These are phyloP conservation scores for Podila clonocystis DNA, from an alignment of 192 early-diverging fungal genomes.

Conservation along the genomic window DNA sequence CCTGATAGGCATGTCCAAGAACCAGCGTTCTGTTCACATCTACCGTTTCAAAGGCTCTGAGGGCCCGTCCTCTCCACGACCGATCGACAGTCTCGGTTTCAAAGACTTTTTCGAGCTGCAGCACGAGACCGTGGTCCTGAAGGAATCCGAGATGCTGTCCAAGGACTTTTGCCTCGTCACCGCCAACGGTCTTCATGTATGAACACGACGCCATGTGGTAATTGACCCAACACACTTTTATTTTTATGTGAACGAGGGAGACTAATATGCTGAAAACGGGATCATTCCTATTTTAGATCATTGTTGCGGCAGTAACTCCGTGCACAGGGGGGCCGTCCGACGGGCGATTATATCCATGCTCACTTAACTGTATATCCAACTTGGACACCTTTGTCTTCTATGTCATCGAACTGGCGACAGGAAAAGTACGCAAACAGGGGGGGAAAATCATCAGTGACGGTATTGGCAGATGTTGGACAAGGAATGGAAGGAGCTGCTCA, in stretches of 20 bases:
- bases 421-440: conserved; percentile 53
- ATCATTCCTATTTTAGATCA: conserved; percentile 54
- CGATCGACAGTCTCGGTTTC: conserved; percentile 21
- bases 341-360: conserved; percentile 55
- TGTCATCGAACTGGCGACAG: conserved; percentile 66
- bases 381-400: conserved; percentile 77
- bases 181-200: conserved; percentile 60
- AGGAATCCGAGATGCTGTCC: conserved; percentile 55
- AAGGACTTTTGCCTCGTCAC: conserved; percentile 77
- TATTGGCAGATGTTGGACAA: background rate
- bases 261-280: background rate
- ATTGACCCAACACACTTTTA: too few relatives aligned
- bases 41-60: conserved; percentile 44
- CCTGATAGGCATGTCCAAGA: conserved; percentile 49
- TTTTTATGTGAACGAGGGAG: too few relatives aligned
- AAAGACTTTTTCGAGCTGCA: conserved; percentile 39
- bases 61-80: conserved; percentile 18
- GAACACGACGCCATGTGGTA: background rate
- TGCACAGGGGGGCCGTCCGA: conserved; percentile 43
- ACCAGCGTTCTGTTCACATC: conserved; percentile 37
- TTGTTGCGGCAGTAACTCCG: conserved; percentile 66
- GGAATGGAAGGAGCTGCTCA: background rate
- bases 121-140: conserved; percentile 43
- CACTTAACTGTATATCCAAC: conserved; percentile 56
- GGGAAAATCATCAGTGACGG: background rate